Percentiles rank a stretch among this genome's conserved stretches.
phyloP scores from a whole-genome alignment of 2,329 filamentous ascomycete species.

The Coleophoma crateriformis region DNA sequence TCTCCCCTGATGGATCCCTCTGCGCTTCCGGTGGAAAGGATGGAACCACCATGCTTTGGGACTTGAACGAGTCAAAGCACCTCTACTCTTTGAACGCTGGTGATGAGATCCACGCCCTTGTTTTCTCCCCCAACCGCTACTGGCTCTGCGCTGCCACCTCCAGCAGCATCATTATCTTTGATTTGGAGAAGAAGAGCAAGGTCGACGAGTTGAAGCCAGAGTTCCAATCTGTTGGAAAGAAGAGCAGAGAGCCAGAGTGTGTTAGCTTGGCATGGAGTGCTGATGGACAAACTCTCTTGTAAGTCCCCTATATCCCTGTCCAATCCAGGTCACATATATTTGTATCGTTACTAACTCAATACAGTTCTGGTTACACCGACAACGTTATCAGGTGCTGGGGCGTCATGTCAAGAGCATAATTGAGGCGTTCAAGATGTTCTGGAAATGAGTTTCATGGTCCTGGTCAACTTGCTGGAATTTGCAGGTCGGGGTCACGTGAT shows the following conservation, averaged over 20 bases:
- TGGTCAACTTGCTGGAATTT: slow-evolving; percentile 25
- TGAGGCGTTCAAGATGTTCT: slow-evolving; percentile 17
- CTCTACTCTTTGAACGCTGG: slow-evolving; percentile 99
- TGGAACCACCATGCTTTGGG: slow-evolving; percentile 99
- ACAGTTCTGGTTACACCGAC: slow-evolving; percentile 84
- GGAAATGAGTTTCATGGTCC: slow-evolving; percentile 18
- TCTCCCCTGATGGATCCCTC: slow-evolving; percentile 98
- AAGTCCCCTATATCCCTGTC: too few relatives aligned
- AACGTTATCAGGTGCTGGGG: slow-evolving; percentile 98
- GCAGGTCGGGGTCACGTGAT: slow-evolving; percentile 22
- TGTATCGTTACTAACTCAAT: too few relatives aligned
- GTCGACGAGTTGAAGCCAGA: slow-evolving; percentile 99
- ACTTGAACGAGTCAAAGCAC: slow-evolving; percentile 99
- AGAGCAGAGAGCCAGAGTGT: slow-evolving; percentile 98
- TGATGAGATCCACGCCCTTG: slow-evolving; percentile 99
- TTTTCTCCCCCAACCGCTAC: slow-evolving; percentile 99
- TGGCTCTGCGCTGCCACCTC: slow-evolving; percentile 98
- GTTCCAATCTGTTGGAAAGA: slow-evolving; percentile 94
- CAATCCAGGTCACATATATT: too few relatives aligned
- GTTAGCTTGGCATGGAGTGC: slow-evolving; percentile 95
- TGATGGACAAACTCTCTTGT: slow-evolving; percentile 95
- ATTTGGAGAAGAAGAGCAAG: slow-evolving; percentile 99
- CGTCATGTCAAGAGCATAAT: slow-evolving; percentile 89
- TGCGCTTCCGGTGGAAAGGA: slow-evolving; percentile 99
- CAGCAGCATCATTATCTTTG: slow-evolving; percentile 99